Percentiles rank a stretch among this genome's conserved stretches.
Evolutionary conservation across 441 rosid genomes (phyloP).

Genomic region (Biscutella laevigata): DNA sequence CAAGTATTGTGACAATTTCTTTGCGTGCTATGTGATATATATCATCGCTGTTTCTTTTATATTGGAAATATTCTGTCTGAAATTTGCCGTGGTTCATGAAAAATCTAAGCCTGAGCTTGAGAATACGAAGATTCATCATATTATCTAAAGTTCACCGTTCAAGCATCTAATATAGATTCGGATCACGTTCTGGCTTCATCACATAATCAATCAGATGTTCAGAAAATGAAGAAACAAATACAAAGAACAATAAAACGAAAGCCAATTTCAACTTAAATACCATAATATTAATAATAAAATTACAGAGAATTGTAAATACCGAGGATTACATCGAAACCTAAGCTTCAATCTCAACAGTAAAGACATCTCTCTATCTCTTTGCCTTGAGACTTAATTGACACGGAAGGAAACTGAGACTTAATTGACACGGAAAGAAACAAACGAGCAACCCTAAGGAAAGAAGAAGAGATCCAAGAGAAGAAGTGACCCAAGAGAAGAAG

Average conservation of each 20-base stretch:
- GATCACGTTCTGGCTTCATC: too few species aligned
- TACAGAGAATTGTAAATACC: conserved; percentile 9
- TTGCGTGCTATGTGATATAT: neutral
- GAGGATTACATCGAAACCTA: conserved; percentile 13
- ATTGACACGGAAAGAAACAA: too few species aligned
- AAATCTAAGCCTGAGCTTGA: too few species aligned
- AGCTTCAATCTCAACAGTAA: neutral
- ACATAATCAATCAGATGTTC: neutral
- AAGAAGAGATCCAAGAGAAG: too few species aligned
- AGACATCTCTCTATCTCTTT: neutral
- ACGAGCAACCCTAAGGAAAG: neutral
- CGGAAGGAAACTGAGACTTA: too few species aligned
- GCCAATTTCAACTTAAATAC: neutral
- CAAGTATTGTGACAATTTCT: neutral
- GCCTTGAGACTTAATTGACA: neutral
- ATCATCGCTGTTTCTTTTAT: neutral
- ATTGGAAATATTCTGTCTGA: too few species aligned
- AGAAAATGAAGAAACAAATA: neutral
- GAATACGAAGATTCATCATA: too few species aligned
- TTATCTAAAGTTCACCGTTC: too few species aligned
- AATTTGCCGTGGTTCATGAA: too few species aligned
- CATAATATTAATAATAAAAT: conserved; percentile 3
- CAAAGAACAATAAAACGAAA: neutral
- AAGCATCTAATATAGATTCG: too few species aligned
- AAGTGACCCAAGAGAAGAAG: neutral